These are phyloP conservation scores for Rhytidiadelphus loreus DNA, from an alignment of 225 moss, liverwort and hornwort genomes.

Conservation along the genomic window DNA sequence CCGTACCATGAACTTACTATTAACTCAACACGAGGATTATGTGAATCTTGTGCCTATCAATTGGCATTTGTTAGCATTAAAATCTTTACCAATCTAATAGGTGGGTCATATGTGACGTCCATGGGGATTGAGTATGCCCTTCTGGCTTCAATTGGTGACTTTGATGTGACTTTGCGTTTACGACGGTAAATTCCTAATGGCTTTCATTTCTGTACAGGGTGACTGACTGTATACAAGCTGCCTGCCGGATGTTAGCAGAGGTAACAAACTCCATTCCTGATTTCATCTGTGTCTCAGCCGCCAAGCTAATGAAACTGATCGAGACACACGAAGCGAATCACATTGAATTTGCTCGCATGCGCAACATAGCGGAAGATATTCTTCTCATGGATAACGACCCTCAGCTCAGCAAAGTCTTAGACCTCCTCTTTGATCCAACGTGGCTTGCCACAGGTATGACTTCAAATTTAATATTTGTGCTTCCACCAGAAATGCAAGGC, in stretches of 20 bases:
- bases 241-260: conserved; percentile 38
- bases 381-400: conserved; percentile 66
- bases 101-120: neutral
- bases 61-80: neutral
- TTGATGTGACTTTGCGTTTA: neutral
- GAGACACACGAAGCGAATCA: conserved; percentile 91
- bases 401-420: conserved; percentile 45
- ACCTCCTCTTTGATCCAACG: conserved; percentile 70
- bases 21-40: neutral
- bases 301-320: conserved; percentile 91
- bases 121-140: neutral
- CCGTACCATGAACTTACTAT: neutral
- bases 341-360: conserved; percentile 81
- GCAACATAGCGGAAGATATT: conserved; percentile 72
- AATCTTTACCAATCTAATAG: neutral
- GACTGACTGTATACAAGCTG: conserved; percentile 55
- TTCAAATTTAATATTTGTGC: neutral
- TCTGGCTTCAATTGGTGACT: neutral
- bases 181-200: neutral
- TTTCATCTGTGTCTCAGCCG: conserved; percentile 79
- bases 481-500: neutral
- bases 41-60: neutral
- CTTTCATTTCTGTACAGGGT: conserved; percentile 21
- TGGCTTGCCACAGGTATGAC: conserved; percentile 77
- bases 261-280: conserved; percentile 70